Base-by-base conservation (phyloP, 2,329 filamentous ascomycete species). In the Endothia cerciana region DNA sequence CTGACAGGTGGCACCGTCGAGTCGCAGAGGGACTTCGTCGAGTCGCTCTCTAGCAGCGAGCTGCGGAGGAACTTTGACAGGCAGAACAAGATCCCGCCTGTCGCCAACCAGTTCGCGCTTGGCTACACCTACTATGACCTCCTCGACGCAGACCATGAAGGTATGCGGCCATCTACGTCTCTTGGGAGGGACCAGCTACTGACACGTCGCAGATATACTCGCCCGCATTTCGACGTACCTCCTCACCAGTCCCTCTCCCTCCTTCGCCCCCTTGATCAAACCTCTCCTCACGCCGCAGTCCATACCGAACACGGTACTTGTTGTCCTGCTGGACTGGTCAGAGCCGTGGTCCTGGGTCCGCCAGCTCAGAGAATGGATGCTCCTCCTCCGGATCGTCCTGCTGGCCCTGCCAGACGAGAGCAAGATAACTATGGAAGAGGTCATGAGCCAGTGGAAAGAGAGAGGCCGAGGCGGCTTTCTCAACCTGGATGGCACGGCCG, bases 81-180 rank as follows among this genome's bases (percentile, higher is more conserved):
- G 73, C 83, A 74, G 73, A 82, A 74, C 71, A 89, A 87, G 76
- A 85, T 86, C 68, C 90, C 92, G 1, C 92, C 93, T 28, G 87
- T 97, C 74, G 94, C 94, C 64, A 97, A 97, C 75, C 91, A 91
- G 75, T 97, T 97, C 78, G 94, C 94, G 13, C 81, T 97, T 67
- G 94, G 94, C 61, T 97, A 97, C 77, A 97, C 94, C 63, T 97
- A 97, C 79, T 93, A 96, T 76, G 93, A 97, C 78, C 93, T 97
- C 45, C 84, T 97, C 45, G 94, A 97, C 77, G 91, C 92, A 65
- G 94, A 97, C 75, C 93, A 97, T 77, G 94, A 97, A 83, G 92
- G 92, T 93, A 90, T 91, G 78, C 66, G 78, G 73, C 22, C 62
- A 47, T 49, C 58, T n/a, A 19, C 13, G 30, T 15, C 22, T 13